Percentiles rank a stretch among this genome's conserved stretches.
Conservation (phyloP, 352 stramenopile genomes). For the Nothophytophthora sp. region DNA sequence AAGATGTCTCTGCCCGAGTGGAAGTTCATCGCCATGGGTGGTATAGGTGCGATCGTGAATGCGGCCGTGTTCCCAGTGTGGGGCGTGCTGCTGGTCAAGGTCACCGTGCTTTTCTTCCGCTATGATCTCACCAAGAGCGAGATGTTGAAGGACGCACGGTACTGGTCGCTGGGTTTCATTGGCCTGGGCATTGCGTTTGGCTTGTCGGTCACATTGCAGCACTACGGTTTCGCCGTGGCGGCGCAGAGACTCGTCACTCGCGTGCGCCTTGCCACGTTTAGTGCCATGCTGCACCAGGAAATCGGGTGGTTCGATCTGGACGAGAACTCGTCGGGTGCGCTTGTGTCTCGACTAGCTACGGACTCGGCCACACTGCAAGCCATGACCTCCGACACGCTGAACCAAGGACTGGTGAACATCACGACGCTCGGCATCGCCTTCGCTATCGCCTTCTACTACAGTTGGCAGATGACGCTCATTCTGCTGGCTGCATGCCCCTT, state of each 20-base stretch:
- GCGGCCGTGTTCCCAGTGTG: constrained; percentile 28
- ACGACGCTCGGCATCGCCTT: constrained; percentile 24
- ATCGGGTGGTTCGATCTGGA: constrained; percentile 63
- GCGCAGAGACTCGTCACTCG: constrained; percentile 35
- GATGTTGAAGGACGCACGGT: constrained; percentile 17
- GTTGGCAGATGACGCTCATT: constrained; percentile 32
- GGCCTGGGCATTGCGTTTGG: constrained; percentile 11
- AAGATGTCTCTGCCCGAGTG: constrained; percentile 18
- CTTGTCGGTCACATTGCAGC: constrained; percentile 22
- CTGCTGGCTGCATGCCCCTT: constrained; percentile 9
- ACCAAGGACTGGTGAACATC: constrained; percentile 28
- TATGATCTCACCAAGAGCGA: constrained; percentile 26
- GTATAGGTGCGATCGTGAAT: constrained; percentile 5
- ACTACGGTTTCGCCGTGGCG: constrained; percentile 35
- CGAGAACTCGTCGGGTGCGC: constrained; percentile 48
- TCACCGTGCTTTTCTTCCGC: constrained; percentile 30
- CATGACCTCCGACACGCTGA: constrained; percentile 46
- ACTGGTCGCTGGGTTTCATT: constrained; percentile 24
- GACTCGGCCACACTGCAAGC: constrained; percentile 59
- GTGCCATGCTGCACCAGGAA: constrained; percentile 53
- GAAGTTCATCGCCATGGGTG: constrained; percentile 14
- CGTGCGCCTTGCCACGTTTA: constrained; percentile 27
- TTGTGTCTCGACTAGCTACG: constrained; percentile 48
- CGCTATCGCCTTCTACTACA: constrained; percentile 28
- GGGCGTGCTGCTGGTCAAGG: constrained; percentile 25